phyloP scores from a whole-genome alignment of 202 grass and related monocot species.

The Musa balbisiana region DNA sequence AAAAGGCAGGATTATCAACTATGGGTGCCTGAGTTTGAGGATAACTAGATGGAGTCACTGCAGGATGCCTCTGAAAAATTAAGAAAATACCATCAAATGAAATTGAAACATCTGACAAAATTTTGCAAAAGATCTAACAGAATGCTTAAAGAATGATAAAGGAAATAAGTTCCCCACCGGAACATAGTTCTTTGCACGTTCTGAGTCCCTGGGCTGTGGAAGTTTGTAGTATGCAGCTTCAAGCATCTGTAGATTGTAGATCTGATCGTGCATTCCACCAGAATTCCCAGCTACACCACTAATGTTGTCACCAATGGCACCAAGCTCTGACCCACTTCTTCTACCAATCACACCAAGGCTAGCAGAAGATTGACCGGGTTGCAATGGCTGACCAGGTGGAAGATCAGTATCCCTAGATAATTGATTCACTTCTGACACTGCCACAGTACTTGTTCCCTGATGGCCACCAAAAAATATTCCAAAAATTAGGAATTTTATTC shows the following conservation, averaged over 20 bases:
- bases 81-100: constrained; percentile 23
- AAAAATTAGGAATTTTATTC: not conserved
- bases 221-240: constrained; percentile 85
- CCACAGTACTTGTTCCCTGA: constrained; percentile 39
- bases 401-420: constrained; percentile 68
- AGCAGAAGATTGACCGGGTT: constrained; percentile 59
- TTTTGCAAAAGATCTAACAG: not conserved
- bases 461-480: constrained; percentile 16
- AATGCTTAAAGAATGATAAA: not conserved
- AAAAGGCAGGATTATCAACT: constrained; percentile 79
- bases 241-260: constrained; percentile 86
- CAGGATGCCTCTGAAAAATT: constrained; percentile 73
- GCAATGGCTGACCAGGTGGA: constrained; percentile 65
- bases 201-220: constrained; percentile 88
- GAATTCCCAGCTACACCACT: constrained; percentile 39
- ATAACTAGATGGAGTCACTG: constrained; percentile 58
- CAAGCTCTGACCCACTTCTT: constrained; percentile 79
- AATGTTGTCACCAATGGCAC: constrained; percentile 79
- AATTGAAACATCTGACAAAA: not conserved
- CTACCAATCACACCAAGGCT: constrained; percentile 83
- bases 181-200: constrained; percentile 74
- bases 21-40: constrained; percentile 82
- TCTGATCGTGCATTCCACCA: constrained; percentile 45
- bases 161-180: constrained; percentile 34
- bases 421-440: constrained; percentile 56